Conservation (phyloP, 2,329 filamentous ascomycete genomes). For the Cercospora nicotianae region DNA sequence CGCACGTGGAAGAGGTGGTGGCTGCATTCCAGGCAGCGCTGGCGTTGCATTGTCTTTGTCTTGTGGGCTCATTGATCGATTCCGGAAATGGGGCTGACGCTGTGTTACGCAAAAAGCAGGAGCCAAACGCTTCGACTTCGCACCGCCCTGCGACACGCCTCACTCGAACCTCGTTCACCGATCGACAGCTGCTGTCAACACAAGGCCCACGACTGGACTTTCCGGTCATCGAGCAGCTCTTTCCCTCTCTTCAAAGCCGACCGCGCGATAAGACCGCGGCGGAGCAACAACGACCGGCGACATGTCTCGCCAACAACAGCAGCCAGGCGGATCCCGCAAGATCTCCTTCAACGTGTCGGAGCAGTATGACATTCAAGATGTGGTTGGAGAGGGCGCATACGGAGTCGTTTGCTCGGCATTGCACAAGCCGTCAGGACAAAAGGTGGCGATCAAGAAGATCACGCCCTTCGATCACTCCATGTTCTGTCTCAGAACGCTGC, state of each 20-base stretch:
- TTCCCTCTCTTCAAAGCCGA: not conserved
- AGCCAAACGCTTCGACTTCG: slow-evolving; percentile 8
- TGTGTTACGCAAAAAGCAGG: slow-evolving; percentile 25
- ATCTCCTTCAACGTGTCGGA: slow-evolving; percentile 99
- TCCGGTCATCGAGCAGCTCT: slow-evolving; percentile 3
- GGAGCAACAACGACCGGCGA: slow-evolving; percentile 11
- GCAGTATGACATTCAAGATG: slow-evolving; percentile 99
- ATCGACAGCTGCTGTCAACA: not conserved
- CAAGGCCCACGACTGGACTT: not conserved
- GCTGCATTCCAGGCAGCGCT: slow-evolving; percentile 18
- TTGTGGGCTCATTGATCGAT: slow-evolving; percentile 18
- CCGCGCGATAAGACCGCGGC: not conserved
- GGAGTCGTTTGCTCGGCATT: slow-evolving; percentile 97
- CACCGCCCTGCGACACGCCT: not conserved
- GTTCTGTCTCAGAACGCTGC: slow-evolving; percentile 72
- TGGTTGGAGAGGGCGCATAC: slow-evolving; percentile 97
- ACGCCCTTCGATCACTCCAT: slow-evolving; percentile 85
- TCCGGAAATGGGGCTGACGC: slow-evolving; percentile 20
- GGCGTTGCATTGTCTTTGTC: slow-evolving; percentile 16
- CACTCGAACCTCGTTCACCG: not conserved
- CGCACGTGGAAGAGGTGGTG: slow-evolving; percentile 21
- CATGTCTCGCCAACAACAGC: slow-evolving; percentile 33
- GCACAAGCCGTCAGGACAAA: slow-evolving; percentile 96
- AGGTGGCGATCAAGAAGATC: slow-evolving; percentile 99
- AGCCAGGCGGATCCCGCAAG: slow-evolving; percentile 65